Evolutionary conservation across 306 rosid genomes (phyloP).

Genomic region (Cajanus cajan): DNA sequence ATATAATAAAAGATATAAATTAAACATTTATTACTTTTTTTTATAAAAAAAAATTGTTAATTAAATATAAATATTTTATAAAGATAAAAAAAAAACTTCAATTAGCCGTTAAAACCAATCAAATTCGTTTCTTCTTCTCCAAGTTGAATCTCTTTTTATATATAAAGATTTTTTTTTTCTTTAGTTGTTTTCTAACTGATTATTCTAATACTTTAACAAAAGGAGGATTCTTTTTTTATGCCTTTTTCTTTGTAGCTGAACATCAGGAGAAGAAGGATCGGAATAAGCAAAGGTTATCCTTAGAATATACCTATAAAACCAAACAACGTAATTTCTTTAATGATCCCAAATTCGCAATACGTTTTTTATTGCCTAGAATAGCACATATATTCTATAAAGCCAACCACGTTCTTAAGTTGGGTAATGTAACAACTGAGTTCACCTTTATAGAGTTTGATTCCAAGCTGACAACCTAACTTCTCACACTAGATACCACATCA

Average conservation of each 20-base stretch:
- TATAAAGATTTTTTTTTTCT: not conserved
- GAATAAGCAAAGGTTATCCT: not conserved
- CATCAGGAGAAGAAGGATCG: not conserved
- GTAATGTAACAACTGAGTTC: not conserved
- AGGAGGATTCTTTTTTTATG: not conserved
- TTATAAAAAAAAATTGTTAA: too few species aligned
- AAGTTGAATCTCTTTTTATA: not conserved
- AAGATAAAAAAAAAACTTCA: too few species aligned
- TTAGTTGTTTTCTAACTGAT: not conserved
- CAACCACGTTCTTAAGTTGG: not conserved
- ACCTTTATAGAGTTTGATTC: not conserved
- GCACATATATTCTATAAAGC: not conserved
- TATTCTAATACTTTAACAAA: not conserved
- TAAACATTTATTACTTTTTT: too few species aligned
- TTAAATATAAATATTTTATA: too few species aligned
- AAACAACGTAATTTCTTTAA: not conserved
- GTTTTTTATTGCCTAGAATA: not conserved
- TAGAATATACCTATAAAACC: conserved; percentile 22
- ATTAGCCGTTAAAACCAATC: not conserved
- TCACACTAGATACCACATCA: not conserved
- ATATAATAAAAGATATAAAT: too few species aligned
- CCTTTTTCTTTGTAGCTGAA: not conserved
- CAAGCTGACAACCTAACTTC: conserved; percentile 3
- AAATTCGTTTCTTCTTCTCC: conserved; percentile 6
- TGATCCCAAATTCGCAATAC: not conserved